These are phyloP conservation scores for Dryas octopetala DNA, from an alignment of 306 rosid species.

Conservation along the genomic window DNA sequence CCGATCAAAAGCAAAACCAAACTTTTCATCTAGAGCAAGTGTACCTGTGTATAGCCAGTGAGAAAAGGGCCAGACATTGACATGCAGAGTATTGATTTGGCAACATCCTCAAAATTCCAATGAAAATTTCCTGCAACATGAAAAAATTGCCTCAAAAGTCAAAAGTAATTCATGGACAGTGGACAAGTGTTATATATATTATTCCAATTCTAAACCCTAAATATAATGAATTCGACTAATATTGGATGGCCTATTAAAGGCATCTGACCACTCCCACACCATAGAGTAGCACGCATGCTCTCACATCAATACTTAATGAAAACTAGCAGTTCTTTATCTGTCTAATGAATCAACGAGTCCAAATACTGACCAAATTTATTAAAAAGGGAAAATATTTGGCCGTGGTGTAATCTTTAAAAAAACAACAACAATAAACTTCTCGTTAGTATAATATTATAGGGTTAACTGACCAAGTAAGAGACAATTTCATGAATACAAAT, in stretches of 20 bases:
- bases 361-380: not conserved
- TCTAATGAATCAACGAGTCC: not conserved
- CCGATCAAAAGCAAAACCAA: conserved; percentile 1
- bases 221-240: not conserved
- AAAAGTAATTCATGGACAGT: conserved; percentile 6
- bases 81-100: conserved; percentile 85
- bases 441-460: not conserved
- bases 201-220: not conserved
- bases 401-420: not conserved
- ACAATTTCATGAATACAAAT: not conserved
- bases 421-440: not conserved
- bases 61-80: conserved; percentile 96
- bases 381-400: not conserved
- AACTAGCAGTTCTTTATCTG: not conserved
- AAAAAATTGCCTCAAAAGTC: conserved; percentile 23
- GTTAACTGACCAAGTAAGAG: not conserved
- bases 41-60: conserved; percentile 93
- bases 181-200: not conserved
- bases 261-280: not conserved
- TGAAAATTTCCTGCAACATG: conserved; percentile 77
- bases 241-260: not conserved
- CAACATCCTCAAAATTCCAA: conserved; percentile 85
- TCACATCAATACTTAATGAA: not conserved
- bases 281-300: conserved; percentile 3
- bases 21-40: not conserved